Conservation (phyloP, 1,139 yeast genomes). For the Magnusiomyces sp. region DNA sequence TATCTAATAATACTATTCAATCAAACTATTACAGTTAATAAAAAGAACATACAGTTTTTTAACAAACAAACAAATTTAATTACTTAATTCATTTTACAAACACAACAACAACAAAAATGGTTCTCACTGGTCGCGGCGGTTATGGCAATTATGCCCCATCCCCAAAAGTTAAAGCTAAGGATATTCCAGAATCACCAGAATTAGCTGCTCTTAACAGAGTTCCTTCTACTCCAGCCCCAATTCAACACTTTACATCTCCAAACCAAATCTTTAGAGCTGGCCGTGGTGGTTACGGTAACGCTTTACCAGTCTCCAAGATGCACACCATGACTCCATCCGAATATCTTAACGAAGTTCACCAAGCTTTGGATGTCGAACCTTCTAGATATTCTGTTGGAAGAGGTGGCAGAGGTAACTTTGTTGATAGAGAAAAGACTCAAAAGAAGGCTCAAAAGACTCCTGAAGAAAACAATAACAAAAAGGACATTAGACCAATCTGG, state of each 20-base stretch:
- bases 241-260: constrained; percentile 31
- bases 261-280: constrained; percentile 31
- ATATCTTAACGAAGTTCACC: constrained; percentile 29
- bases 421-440: constrained; percentile 10
- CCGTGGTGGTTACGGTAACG: constrained; percentile 35
- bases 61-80: neutral
- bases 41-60: neutral
- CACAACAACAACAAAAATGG: constrained; percentile 19
- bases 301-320: constrained; percentile 27
- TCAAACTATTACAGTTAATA: too few relatives aligned
- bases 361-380: constrained; percentile 28
- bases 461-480: neutral
- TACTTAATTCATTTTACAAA: neutral
- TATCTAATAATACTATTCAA: too few relatives aligned
- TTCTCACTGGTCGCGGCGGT: constrained; percentile 30
- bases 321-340: constrained; percentile 29
- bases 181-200: constrained; percentile 12
- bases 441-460: neutral
- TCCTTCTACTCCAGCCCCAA: constrained; percentile 31
- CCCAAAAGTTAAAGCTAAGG: constrained; percentile 12
- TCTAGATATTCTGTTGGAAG: constrained; percentile 31
- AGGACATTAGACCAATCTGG: constrained; percentile 5
- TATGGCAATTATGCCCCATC: constrained; percentile 26
- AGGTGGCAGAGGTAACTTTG: constrained; percentile 33
- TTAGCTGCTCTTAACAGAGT: constrained; percentile 12